A percentile compares a stretch with the other conserved stretches of the same genome.
Evolutionary conservation across 108 stramenopile genomes (phyloP).

Genomic region (Skeletonema grethae): DNA sequence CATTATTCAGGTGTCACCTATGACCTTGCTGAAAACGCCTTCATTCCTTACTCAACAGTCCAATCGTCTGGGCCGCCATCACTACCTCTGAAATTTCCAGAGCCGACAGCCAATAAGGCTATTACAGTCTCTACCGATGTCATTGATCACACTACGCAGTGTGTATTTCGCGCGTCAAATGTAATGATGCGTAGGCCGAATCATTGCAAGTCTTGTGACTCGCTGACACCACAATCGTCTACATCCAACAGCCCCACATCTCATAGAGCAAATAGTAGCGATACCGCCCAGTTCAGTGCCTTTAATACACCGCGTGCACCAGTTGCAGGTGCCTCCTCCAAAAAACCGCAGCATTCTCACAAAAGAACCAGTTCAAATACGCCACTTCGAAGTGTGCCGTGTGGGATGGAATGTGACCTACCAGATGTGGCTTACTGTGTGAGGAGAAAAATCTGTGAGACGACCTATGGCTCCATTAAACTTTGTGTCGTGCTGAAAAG

Average conservation of each 20-base stretch:
- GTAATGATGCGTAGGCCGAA: constrained; percentile 27
- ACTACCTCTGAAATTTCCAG: constrained; percentile 44
- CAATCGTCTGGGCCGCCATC: constrained; percentile 46
- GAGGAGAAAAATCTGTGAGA: constrained; percentile 33
- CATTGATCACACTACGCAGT: constrained; percentile 31
- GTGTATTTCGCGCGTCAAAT: constrained; percentile 32
- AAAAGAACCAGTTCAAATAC: neutral
- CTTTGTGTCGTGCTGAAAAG: constrained; percentile 40
- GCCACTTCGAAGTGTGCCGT: constrained; percentile 7
- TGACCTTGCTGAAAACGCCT: constrained; percentile 35
- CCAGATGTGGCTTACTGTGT: constrained; percentile 41
- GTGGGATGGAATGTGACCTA: constrained; percentile 20
- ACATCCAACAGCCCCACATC: neutral
- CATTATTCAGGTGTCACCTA: neutral
- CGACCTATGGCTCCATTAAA: constrained; percentile 34
- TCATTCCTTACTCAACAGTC: constrained; percentile 51
- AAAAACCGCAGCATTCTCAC: constrained; percentile 8
- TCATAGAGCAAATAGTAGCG: neutral
- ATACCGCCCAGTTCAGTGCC: constrained; percentile 12
- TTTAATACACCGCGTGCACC: constrained; percentile 1
- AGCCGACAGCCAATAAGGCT: constrained; percentile 36
- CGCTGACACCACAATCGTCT: neutral
- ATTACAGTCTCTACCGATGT: constrained; percentile 24
- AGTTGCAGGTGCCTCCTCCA: neutral
- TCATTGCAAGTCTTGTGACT: constrained; percentile 25